Base-by-base conservation (phyloP, 257 asterid species). In the Plectranthus barbatus region DNA sequence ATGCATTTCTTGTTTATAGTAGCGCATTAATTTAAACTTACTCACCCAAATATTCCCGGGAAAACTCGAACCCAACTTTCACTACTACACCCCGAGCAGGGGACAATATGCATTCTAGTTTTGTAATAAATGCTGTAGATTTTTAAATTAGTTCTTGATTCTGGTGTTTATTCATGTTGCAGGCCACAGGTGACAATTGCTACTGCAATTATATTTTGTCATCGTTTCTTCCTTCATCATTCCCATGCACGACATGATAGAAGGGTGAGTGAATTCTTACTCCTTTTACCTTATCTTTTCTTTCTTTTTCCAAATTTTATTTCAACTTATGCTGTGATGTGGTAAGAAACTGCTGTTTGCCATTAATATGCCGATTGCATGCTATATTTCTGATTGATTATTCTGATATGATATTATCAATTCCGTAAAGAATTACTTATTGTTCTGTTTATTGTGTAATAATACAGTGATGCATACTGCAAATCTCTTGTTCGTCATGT, bases 131-230 rank as follows among this genome's bases (percentile, higher is more conserved):
- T n/a, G n/a, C n/a, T n/a, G n/a, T n/a, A n/a, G n/a, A n/a, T n/a
- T n/a, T n/a, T n/a, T n/a, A n/a, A n/a, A n/a, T n/a, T n/a, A n/a
- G n/a, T n/a, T n/a, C n/a, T n/a, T n/a, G n/a, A n/a, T n/a, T n/a
- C n/a, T n/a, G n/a, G n/a, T n/a, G n/a, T n/a, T 56, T 56, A 58
- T 82, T 73, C 50, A 52, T 77, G 62, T 68, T 87, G 88, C 98
- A 92, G 98, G 80, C 98, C 98, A 40, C 98, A 91, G 83, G 94
- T 88, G 64, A 91, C 97, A 11, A 91, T 91, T 80, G 98, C 98
- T 37, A 91, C 97, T 1, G 95, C 98, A 39, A 91, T 91, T 61
- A 83, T 91, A 74, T 91, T 91, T 71, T 91, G 97, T 70, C 98
- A 91, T 67, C 98, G 98, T 50, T 91, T 86, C 84, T 91, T 91